A percentile compares a stretch with the other conserved stretches of the same genome.
Conservation (phyloP, 1,139 yeast species). For the Protomyces inundatus region DNA sequence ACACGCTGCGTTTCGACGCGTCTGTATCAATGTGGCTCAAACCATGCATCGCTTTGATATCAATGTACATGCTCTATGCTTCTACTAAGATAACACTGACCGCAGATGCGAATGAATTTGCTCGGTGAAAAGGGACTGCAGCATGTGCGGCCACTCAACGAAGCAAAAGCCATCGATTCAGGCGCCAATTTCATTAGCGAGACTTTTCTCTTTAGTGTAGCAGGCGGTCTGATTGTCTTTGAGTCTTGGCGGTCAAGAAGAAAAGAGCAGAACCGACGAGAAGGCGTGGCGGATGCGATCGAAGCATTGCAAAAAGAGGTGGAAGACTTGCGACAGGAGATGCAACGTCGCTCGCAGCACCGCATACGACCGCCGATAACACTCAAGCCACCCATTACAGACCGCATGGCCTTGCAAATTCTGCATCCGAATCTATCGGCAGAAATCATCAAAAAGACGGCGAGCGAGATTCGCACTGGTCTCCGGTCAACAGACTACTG, state of each 20-base stretch:
- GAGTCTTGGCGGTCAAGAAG: constrained; percentile 66
- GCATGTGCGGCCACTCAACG: constrained; percentile 72
- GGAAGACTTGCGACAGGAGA: constrained; percentile 2
- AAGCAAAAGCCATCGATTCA: constrained; percentile 72
- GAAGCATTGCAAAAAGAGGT: constrained; percentile 19
- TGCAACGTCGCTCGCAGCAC: neutral
- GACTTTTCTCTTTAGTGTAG: constrained; percentile 67
- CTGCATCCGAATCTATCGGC: neutral
- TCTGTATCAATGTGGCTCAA: constrained; percentile 72
- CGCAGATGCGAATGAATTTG: constrained; percentile 52
- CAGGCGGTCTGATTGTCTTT: constrained; percentile 69
- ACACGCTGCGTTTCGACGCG: constrained; percentile 56
- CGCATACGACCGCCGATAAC: neutral
- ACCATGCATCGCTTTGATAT: constrained; percentile 63
- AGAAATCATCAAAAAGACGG: neutral
- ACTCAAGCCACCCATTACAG: neutral
- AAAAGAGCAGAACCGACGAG: constrained; percentile 44
- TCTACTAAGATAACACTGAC: neutral
- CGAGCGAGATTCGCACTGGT: constrained; percentile 7
- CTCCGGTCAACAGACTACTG: constrained; percentile 4
- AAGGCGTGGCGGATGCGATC: constrained; percentile 24
- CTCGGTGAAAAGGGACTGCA: constrained; percentile 45
- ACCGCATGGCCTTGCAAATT: constrained; percentile 4
- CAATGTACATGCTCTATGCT: constrained; percentile 30
- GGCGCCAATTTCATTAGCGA: constrained; percentile 81